Evolutionary conservation across 176 grass and related monocot species (phyloP).

Genomic region (Secale cereale): DNA sequence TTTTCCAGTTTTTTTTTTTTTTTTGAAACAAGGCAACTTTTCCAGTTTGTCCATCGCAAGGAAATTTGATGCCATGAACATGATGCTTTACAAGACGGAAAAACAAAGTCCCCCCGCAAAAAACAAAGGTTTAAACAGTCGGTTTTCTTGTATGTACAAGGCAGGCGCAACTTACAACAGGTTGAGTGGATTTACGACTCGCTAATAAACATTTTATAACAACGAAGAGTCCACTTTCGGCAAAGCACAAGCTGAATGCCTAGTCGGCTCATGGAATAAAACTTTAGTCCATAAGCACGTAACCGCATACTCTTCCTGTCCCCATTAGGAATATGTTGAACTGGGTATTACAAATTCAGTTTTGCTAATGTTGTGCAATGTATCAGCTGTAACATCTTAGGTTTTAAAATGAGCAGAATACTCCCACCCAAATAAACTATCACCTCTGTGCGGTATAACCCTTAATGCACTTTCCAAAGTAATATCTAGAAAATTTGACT

Average conservation of each 20-base stretch:
- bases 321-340: not conserved
- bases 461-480: not conserved
- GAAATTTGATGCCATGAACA: not conserved
- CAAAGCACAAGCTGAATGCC: conserved; percentile 13
- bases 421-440: not conserved
- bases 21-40: too few species aligned
- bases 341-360: not conserved
- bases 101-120: too few species aligned
- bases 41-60: not conserved
- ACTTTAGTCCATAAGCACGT: not conserved
- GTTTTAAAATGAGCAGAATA: not conserved
- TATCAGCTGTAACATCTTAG: not conserved
- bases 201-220: conserved; percentile 6
- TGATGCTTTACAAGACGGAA: not conserved
- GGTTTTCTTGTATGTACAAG: not conserved
- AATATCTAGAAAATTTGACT: not conserved
- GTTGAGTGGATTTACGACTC: not conserved
- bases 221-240: not conserved
- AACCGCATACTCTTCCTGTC: not conserved
- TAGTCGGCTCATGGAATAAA: conserved; percentile 3
- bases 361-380: not conserved
- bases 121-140: not conserved
- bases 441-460: not conserved
- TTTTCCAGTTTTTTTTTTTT: not conserved
- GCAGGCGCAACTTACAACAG: not conserved